Evolutionary conservation across 208 protist species (phyloP).

Genomic region (Trypanosomatidae sp.): DNA sequence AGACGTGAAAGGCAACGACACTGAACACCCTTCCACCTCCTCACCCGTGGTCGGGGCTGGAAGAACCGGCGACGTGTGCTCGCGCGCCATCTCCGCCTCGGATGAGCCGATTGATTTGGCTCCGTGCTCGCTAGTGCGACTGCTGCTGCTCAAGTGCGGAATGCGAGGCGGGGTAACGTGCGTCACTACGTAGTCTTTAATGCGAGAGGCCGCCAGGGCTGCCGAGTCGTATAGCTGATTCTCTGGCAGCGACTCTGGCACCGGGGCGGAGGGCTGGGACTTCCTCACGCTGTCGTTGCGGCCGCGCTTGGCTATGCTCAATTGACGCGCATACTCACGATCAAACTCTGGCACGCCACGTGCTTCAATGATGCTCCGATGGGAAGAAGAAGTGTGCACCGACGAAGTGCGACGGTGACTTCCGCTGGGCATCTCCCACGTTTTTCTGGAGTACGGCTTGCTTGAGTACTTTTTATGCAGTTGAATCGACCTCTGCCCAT

Average conservation of each 20-base stretch:
- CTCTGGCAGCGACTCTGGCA: background rate
- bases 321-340: conserved; percentile 47
- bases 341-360: conserved; percentile 60
- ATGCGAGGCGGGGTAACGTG: conserved; percentile 27
- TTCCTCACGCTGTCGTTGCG: conserved; percentile 26
- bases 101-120: background rate
- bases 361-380: conserved; percentile 62
- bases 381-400: conserved; percentile 45
- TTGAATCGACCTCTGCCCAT: background rate
- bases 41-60: background rate
- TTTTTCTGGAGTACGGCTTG: background rate
- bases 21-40: background rate
- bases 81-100: background rate
- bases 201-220: conserved; percentile 17
- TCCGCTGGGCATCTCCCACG: background rate
- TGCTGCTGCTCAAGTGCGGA: background rate
- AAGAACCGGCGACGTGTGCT: background rate
- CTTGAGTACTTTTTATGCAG: background rate
- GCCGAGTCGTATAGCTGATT: conserved; percentile 9
- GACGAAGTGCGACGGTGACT: conserved; percentile 14
- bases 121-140: background rate
- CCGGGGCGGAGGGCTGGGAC: conserved; percentile 12
- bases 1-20: background rate
- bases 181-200: conserved; percentile 34
- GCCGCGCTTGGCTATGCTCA: conserved; percentile 41